Conservation (phyloP, 306 rosid species). For the apple (Malus domestica) region ASM211411v1 NC_041803.1:6438001-6438500, state of each 20-base stretch:
- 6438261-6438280: no score
- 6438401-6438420: background rate
- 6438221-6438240: rapidly evolving
- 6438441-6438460: no score
- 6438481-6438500: no score
- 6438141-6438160: background rate
- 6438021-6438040: background rate
- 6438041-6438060: background rate
- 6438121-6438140: background rate
- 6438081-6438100: background rate
- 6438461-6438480: no score
- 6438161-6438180: background rate
- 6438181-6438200: no score
- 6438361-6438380: background rate
- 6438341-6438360: no score
- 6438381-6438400: background rate
- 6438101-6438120: background rate
- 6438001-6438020: constrained; percentile 1
- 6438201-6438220: rapidly evolving
- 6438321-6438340: rapidly evolving
- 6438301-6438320: rapidly evolving
- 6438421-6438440: no score
- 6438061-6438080: background rate
- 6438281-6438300: rapidly evolving
- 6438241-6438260: rapidly evolving